phyloP scores from a whole-genome alignment of 345 rosid species.

The Reutealis trisperma region DNA sequence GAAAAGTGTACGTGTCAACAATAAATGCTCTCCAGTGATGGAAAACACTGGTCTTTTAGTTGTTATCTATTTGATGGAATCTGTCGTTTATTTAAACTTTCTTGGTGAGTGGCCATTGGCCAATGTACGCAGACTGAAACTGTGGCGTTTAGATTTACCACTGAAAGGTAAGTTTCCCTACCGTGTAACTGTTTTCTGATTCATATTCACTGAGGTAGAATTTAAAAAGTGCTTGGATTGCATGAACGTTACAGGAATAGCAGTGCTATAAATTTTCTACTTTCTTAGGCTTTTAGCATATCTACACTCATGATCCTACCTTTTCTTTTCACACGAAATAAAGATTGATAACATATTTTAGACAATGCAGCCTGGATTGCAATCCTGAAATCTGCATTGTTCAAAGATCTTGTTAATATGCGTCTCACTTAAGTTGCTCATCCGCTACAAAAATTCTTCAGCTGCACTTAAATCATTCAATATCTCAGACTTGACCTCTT shows the following conservation, averaged over 20 bases:
- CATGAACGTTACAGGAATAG: not conserved
- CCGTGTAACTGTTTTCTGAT: not conserved
- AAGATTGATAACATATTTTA: not conserved
- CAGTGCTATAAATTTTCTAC: not conserved
- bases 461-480: constrained; percentile 55
- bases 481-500: constrained; percentile 63
- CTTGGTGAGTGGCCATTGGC: not conserved
- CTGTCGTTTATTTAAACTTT: not conserved
- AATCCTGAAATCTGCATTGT: not conserved
- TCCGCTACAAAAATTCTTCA: constrained; percentile 65
- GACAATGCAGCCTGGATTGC: not conserved
- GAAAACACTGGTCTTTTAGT: not conserved
- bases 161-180: not conserved
- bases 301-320: not conserved
- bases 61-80: not conserved
- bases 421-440: not conserved
- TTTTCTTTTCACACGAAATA: not conserved
- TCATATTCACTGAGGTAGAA: not conserved
- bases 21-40: not conserved
- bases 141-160: not conserved
- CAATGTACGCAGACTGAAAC: not conserved
- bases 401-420: not conserved
- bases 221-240: not conserved
- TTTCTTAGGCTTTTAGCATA: not conserved
- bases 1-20: not conserved